phyloP scores from a whole-genome alignment of 2,329 filamentous ascomycete genomes.

The Pseudopithomyces chartarum region DNA sequence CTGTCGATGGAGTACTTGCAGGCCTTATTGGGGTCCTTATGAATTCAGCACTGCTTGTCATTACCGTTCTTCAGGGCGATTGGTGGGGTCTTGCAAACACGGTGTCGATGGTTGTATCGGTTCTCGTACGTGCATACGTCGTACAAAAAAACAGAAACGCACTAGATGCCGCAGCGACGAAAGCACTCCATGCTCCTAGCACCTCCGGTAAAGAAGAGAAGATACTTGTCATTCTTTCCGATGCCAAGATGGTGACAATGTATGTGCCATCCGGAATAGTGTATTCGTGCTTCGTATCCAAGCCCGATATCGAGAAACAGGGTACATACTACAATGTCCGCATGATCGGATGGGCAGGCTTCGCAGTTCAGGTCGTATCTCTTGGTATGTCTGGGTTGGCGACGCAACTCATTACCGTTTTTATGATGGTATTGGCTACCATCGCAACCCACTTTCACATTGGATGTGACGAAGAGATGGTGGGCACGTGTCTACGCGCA shows the following conservation, averaged over 20 bases:
- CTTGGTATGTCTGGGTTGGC: conserved; percentile 5
- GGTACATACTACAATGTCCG: not conserved
- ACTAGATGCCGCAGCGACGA: not conserved
- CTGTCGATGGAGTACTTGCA: not conserved
- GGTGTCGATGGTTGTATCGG: conserved; percentile 1
- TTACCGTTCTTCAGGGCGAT: conserved; percentile 1
- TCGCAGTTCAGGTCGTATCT: not conserved
- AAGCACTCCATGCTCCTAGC: not conserved
- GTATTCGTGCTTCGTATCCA: not conserved
- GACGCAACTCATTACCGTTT: conserved; percentile 1
- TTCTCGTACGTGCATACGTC: not conserved
- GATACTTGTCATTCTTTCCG: conserved; percentile 1
- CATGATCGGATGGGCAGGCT: conserved; percentile 2
- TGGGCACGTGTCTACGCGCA: not conserved
- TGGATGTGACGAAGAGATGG: not conserved
- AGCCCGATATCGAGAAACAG: not conserved
- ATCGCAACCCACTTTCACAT: not conserved
- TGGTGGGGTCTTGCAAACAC: conserved; percentile 3
- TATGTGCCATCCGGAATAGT: not conserved
- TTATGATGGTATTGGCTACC: not conserved
- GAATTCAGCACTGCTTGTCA: not conserved
- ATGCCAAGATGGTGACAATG: conserved; percentile 4
- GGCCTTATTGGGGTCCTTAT: not conserved
- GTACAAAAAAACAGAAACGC: conserved; percentile 1
- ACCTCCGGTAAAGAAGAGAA: not conserved